These are phyloP conservation scores for Carpinus viminea DNA, from an alignment of 306 rosid species.

Conservation along the genomic window DNA sequence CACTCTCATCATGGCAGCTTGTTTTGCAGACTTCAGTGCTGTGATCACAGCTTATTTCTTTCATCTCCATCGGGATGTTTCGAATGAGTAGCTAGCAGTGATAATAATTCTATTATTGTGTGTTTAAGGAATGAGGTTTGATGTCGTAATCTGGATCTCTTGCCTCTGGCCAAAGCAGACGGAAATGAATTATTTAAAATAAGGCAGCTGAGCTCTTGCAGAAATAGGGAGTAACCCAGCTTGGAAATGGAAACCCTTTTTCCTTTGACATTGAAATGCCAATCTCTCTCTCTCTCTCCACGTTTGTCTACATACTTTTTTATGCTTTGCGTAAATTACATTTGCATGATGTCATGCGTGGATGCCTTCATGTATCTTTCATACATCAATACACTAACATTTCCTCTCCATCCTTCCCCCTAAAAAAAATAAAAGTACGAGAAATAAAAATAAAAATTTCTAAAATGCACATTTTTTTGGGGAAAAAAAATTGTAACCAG, in stretches of 20 bases:
- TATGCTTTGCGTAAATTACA: background rate
- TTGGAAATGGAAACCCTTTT: background rate
- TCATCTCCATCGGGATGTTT: constrained; percentile 15
- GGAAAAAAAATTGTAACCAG: too few relatives aligned
- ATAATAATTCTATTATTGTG: background rate
- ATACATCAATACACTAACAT: background rate
- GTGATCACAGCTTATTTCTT: background rate
- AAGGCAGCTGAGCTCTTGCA: background rate
- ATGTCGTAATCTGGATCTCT: background rate
- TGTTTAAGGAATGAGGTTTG: background rate
- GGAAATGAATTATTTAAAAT: constrained; percentile 1
- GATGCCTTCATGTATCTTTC: background rate
- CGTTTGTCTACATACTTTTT: background rate
- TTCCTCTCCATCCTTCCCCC: background rate
- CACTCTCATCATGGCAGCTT: constrained; percentile 16
- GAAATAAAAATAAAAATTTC: background rate
- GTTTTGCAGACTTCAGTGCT: constrained; percentile 16
- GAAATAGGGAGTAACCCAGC: background rate
- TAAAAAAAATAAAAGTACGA: background rate
- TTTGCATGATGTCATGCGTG: constrained; percentile 18
- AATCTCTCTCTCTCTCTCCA: constrained; percentile 14
- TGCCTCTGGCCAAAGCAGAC: constrained; percentile 9
- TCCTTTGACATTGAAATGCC: background rate
- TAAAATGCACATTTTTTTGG: too few relatives aligned
- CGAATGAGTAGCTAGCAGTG: constrained; percentile 9